Base-by-base conservation (phyloP, 176 grass and related monocot species). In the Ananas comosus region DNA sequence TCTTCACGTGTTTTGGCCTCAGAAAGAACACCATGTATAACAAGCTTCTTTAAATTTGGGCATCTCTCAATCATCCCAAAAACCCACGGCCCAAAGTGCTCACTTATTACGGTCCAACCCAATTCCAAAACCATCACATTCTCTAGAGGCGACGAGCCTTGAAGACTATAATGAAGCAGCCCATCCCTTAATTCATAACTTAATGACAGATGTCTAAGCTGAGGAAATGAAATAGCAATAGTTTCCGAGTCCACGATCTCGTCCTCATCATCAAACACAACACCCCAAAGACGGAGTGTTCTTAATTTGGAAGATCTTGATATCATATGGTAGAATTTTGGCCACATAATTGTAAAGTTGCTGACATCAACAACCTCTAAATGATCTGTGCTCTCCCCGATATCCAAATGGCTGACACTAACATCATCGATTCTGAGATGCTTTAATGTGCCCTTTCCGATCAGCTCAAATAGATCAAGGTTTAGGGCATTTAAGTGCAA, bases 41-140 rank as follows among this genome's bases (percentile, higher is more conserved):
- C 80, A 74, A 93, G 85, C 72, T 93, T 99, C 80, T 93, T 99
- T 48, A 99, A 85, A 79, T 99, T 90, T 67, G 89, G 94, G 64
- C 94, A 93, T 79, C 82, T 92, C 79, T 86, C 89, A 65, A 99
- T 88, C 89, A 99, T 99, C 72, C 94, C 87, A 88, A 90, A 90
- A 59, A 99, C 87, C 94, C 89, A 99, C 48, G 85, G 94, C 54
- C 89, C 89, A 80, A 99, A 99, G 51, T 99, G 86, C 63, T 99
- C 89, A 28, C 84, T 91, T 85, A 93, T 93, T 64, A 99, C 84
- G 47, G 84, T 90, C 94, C 94, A 93, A 68, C 94, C 94, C 86
- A 99, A 79, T 84, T 99, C 87, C 67, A 99, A 71, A 70, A 87
- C 66, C 21, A 66, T 84, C 53, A 99, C 89, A 82, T 99, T 99